Evolutionary conservation across 73 alveolate genomes (phyloP), one percentile per base, ranked within the genome.

Genomic region (Uronychia setigera): DNA sequence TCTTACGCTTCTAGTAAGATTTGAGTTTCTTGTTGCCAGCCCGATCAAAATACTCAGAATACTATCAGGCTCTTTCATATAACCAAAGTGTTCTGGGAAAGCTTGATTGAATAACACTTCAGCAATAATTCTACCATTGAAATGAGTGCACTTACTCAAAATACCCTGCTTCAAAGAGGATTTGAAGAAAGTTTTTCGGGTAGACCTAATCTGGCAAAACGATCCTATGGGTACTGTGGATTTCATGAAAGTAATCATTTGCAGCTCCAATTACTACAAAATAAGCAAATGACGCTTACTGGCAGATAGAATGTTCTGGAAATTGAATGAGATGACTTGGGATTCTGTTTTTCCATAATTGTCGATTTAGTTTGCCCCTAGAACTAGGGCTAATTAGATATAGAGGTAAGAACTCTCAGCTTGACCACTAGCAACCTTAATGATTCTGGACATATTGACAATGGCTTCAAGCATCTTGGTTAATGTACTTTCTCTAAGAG

Each of bases 11-110:
- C 88, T 58, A 11, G 77, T 67, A 1, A 81, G 14, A 60, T 58
- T 29, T 1, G 33, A 0, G 59, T 81, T 59, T 26, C 29, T 60
- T 1, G 77, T 60, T 58, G 88, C 46, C 11, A 81, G 76, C 29
- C 88, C 88, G 29, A 81, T 81, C 27, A 81, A 34, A 13, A 81
- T 74, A 27, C 88, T 81, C 9, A 81, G 76, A 33, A 81, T 58
- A 0, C 80, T 27, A 26, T 81, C 88, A 27, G 88, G 88, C 32
- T 58, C 46, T 1, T 59, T 11, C 27, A 81, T 59, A 25, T 30
- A 31, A 25, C 57, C 27, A 27, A 67, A 46, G 67, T 46, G 77
- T 9, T 0, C 11, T 30, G 89, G 89, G 25, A 34, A 27, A 5
- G 33, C 78, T 1, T 31, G 1, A 25, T 30, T n/a, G 78, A 82